A percentile compares a stretch with the other conserved stretches of the same genome.
Conservation (phyloP, 805 yeast species). For the Candida sakaeoensis region DNA sequence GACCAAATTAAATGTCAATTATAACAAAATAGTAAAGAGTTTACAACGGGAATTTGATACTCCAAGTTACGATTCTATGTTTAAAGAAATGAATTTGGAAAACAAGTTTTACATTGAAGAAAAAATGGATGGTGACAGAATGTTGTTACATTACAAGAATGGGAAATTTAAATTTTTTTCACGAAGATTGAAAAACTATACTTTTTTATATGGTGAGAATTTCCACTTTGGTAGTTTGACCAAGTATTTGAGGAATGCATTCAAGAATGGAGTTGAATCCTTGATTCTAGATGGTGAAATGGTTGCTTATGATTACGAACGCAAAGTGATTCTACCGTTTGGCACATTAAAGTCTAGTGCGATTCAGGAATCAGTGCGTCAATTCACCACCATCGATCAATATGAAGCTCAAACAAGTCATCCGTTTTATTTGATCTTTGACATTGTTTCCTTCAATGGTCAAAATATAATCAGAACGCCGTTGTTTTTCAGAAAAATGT, state of each 20-base stretch:
- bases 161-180: slow-evolving; percentile 49
- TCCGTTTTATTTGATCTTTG: slow-evolving; percentile 68
- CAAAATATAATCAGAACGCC: slow-evolving; percentile 52
- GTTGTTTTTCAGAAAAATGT: slow-evolving; percentile 52
- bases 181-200: slow-evolving; percentile 70
- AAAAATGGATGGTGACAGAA: slow-evolving; percentile 90
- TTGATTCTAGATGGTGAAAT: slow-evolving; percentile 84
- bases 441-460: slow-evolving; percentile 69
- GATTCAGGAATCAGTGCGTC: slow-evolving; percentile 44
- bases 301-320: slow-evolving; percentile 75
- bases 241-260: slow-evolving; percentile 41
- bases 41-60: slow-evolving; percentile 33
- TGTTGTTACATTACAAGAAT: slow-evolving; percentile 64
- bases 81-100: slow-evolving; percentile 13
- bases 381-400: slow-evolving; percentile 34
- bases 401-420: slow-evolving; percentile 30
- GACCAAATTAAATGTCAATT: slow-evolving; percentile 43
- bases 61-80: slow-evolving; percentile 15
- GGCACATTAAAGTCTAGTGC: slow-evolving; percentile 77
- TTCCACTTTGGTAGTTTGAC: slow-evolving; percentile 52
- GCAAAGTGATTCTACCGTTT: slow-evolving; percentile 63
- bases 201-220: slow-evolving; percentile 62
- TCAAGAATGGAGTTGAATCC: slow-evolving; percentile 34
- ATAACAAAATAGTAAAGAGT: slow-evolving; percentile 46
- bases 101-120: slow-evolving; percentile 70